Evolutionary conservation across 164 flowering plant species (phyloP), one percentile per base, ranked within the genome.

Genomic region (Saururus chinensis): DNA sequence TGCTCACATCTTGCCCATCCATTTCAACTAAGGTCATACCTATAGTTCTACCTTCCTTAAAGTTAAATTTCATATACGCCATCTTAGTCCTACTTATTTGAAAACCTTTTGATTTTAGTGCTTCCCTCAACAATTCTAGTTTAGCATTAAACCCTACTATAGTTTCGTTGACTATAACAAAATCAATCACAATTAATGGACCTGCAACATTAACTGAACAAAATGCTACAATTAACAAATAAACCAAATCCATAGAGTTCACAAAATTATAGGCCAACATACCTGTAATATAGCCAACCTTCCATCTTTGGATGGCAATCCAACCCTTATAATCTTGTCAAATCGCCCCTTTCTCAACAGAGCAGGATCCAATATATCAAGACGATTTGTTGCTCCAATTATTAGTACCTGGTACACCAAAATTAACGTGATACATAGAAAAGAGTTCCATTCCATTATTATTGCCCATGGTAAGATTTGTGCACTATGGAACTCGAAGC

Each of bases 361-460:
- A 73, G 98, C 98, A 53, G 96, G 97, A 82, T 93, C 97, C 59
- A 93, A 87, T 65, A 93, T 90, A 71, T 93, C 98, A 70, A 88
- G 70, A 64, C 98, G 85, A 70, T 93, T 93, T 60, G 97, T 93
- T 64, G 98, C 98, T 68, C 97, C 98, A 64, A 93, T 90, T 70
- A 93, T 88, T 67, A 93, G 73, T 55, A 92, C 96, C 98, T 92
- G 85, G 67, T 26, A 69, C 64, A 51, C 56, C 62, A 71, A 64
- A 51, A 60, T 71, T 68, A 72, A 67, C 52, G 66, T 60, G n/a
- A 65, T 64, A 60, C 22, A 52, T 16, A 22, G 48, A 30, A 53
- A 13, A 60, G 42, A 14, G 4, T 45, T 45, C 5, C 7, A 45
- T 45, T 4, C n/a, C n/a, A n/a, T n/a, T 10, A 13, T 12, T 45